Conservation (phyloP, 495 filamentous ascomycete genomes). For the Aspergillus sclerotiicarbonarius region DNA sequence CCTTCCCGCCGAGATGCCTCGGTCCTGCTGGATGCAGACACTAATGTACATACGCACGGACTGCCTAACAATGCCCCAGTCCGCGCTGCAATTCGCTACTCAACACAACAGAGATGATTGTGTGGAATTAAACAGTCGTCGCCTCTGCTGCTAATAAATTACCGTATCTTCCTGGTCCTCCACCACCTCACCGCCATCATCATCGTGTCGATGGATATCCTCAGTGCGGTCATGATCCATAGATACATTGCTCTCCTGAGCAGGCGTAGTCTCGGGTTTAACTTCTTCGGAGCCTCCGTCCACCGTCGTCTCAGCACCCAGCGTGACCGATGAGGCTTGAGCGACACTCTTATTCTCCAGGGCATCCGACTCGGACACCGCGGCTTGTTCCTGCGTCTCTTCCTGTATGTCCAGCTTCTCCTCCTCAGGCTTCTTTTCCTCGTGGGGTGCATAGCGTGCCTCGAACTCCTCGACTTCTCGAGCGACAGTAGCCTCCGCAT, state of each 20-base stretch:
- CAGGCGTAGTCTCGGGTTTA: slow-evolving; percentile 15
- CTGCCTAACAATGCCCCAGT: no score
- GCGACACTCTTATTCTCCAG: slow-evolving; percentile 20
- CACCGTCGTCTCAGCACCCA: slow-evolving; percentile 26
- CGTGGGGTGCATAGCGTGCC: slow-evolving; percentile 27
- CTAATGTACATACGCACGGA: no score
- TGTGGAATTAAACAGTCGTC: background rate
- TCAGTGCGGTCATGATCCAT: slow-evolving; percentile 20
- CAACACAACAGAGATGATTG: background rate
- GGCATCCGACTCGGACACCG: slow-evolving; percentile 17
- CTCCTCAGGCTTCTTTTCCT: slow-evolving; percentile 14
- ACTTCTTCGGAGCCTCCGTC: slow-evolving; percentile 22
- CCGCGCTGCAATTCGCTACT: no score
- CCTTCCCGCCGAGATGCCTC: slow-evolving; percentile 12
- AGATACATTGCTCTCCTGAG: slow-evolving; percentile 18
- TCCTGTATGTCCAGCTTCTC: slow-evolving; percentile 10
- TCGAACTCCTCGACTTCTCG: slow-evolving; percentile 53
- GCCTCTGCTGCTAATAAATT: slow-evolving; percentile 60
- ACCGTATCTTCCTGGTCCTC: slow-evolving; percentile 83
- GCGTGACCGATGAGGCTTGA: slow-evolving; percentile 24
- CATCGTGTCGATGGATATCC: slow-evolving; percentile 47
- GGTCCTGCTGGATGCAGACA: slow-evolving; percentile 10
- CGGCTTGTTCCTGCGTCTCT: slow-evolving; percentile 18
- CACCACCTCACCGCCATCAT: slow-evolving; percentile 67
- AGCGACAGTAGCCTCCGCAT: slow-evolving; percentile 51